Evolutionary conservation across 169 alveolate genomes (phyloP).

Genomic region (Ophryocystis elektroscirrha): DNA sequence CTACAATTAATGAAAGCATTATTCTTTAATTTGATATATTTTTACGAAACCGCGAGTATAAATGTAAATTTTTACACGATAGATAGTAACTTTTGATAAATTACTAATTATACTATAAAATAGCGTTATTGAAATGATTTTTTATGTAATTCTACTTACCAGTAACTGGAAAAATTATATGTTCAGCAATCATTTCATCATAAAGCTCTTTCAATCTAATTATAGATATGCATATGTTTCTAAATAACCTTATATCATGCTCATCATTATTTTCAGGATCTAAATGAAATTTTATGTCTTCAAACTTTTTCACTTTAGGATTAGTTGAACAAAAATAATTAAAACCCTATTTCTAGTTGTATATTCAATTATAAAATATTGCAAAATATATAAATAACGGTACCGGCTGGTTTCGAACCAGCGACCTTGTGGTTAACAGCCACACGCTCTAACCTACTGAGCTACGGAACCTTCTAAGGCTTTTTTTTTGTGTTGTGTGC

Average conservation of each 20-base stretch:
- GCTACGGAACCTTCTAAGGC: constrained; percentile 24
- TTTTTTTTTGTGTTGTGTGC: neutral
- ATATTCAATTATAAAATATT: constrained; percentile 1
- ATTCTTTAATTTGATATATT: neutral
- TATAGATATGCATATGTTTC: constrained; percentile 13
- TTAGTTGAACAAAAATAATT: constrained; percentile 5
- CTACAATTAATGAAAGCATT: neutral
- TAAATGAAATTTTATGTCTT: constrained; percentile 5
- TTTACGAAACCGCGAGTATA: no score
- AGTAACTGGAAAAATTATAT: no score
- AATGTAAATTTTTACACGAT: no score
- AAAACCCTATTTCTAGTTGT: constrained; percentile 4
- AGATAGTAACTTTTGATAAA: constrained; percentile 1
- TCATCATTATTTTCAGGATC: constrained; percentile 5
- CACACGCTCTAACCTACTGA: constrained; percentile 64
- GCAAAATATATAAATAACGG: constrained; percentile 6
- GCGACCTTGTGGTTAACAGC: constrained; percentile 85
- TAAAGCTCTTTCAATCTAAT: constrained; percentile 1
- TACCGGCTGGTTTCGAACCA: constrained; percentile 68
- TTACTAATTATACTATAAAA: no score
- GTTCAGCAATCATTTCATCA: no score
- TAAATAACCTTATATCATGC: constrained; percentile 5
- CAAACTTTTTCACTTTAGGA: constrained; percentile 6
- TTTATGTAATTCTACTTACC: no score
- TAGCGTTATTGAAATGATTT: no score